These are phyloP conservation scores for Ehretia macrophylla DNA, from an alignment of 257 asterid species.

Conservation along the genomic window DNA sequence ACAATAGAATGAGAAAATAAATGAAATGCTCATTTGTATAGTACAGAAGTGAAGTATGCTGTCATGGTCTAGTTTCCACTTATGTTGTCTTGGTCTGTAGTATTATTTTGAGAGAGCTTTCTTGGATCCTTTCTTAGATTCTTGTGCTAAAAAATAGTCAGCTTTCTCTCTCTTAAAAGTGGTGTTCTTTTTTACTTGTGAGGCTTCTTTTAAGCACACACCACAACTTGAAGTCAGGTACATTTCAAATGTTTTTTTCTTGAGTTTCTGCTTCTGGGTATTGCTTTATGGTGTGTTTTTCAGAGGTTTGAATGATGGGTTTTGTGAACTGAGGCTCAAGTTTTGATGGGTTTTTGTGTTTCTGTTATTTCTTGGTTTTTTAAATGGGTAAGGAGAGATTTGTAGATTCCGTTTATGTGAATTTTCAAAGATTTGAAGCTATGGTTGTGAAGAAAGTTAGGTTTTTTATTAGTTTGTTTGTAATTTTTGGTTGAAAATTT, in stretches of 20 bases:
- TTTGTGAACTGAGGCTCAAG: slow-evolving; percentile 5
- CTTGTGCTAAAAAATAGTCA: neutral
- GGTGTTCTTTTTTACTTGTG: slow-evolving; percentile 7
- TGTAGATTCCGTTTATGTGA: neutral
- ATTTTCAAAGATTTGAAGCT: slow-evolving; percentile 10
- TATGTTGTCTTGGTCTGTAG: neutral
- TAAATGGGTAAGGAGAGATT: neutral
- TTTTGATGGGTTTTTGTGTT: slow-evolving; percentile 3
- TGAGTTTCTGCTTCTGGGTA: slow-evolving; percentile 12
- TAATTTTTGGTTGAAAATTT: neutral
- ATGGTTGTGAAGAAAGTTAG: slow-evolving; percentile 3
- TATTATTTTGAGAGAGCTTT: neutral
- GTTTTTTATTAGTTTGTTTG: slow-evolving; percentile 6
- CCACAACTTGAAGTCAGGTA: slow-evolving; percentile 13
- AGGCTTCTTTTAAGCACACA: slow-evolving; percentile 7
- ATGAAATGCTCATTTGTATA: slow-evolving; percentile 6
- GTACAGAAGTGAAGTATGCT: neutral
- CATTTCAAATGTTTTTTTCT: neutral
- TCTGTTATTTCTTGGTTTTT: neutral
- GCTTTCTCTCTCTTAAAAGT: neutral
- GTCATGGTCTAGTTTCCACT: slow-evolving; percentile 15
- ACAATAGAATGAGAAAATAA: slow-evolving; percentile 5
- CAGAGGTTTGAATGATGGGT: slow-evolving; percentile 15
- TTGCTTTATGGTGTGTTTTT: neutral
- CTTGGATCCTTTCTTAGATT: slow-evolving; percentile 8